Base-by-base conservation (phyloP, 2,329 filamentous ascomycete species). In the Thielaviopsis ethacetica region DNA sequence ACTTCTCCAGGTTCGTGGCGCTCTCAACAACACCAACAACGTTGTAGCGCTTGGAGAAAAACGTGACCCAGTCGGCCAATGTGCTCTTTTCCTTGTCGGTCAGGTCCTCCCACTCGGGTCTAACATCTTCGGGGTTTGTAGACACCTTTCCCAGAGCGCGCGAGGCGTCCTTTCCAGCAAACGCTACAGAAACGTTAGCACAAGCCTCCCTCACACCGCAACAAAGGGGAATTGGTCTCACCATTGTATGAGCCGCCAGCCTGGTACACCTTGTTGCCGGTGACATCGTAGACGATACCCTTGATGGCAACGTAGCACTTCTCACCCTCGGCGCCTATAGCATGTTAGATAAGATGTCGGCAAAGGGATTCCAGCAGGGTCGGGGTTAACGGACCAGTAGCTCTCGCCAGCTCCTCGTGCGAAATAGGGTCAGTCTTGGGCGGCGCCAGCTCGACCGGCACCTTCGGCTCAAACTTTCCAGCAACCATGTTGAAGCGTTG, bases 11-110 rank as follows among this genome's bases (percentile, higher is more conserved):
- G 66, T 84, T 84, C 27, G 77, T 82, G 27, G 81, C 80, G 41
- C 79, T 80, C 61, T 77, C 73, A 17, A 86, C 81, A 59, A 76
- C 70, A 15, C 88, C 89, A 53, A 94, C 83, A 56, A 97, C 80
- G 66, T 95, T 97, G 74, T 98, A 98, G 60, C 93, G 80, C 76
- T 97, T 98, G 65, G 86, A 88, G 72, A 98, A 98, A 73, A 95
- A 98, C 1, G 86, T 95, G 63, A 85, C 82, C 93, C 93, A 98
- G 70, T 98, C 93, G 58, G 91, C 80, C 62, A 98, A 74, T 2
- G 86, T 84, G 26, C 81, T 82, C 75, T 93, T 88, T 70, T 96
- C 84, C 71, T 93, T 90, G 22, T 95, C 90, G 15, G 78, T 76
- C 56, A 98, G 75, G 66, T 90, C 86, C 60, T 85, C 76, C 86